phyloP scores from a whole-genome alignment of 139 green algal species.

The Pleodorina starrii region DNA sequence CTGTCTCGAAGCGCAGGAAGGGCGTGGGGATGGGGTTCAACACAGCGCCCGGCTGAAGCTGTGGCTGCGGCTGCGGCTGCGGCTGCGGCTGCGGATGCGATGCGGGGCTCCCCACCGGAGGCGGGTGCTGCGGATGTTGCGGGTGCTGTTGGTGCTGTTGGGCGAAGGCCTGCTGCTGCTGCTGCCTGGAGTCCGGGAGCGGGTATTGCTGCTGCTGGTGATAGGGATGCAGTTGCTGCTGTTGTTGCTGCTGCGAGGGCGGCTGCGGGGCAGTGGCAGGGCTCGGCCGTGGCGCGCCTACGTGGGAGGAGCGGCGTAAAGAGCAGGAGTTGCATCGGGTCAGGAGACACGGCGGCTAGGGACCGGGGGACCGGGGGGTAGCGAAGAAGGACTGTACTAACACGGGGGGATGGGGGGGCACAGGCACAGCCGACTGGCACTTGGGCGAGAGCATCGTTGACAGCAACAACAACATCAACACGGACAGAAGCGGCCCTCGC shows the following conservation, averaged over 20 bases:
- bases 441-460: neutral
- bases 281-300: too few species aligned
- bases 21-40: slow-evolving; percentile 35
- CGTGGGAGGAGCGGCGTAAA: too few species aligned
- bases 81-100: neutral
- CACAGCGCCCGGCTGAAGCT: neutral
- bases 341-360: too few species aligned
- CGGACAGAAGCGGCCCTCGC: neutral
- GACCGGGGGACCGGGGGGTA: too few species aligned
- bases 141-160: neutral
- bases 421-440: too few species aligned
- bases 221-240: neutral
- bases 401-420: too few species aligned
- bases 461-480: neutral
- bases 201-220: neutral
- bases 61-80: neutral
- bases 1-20: slow-evolving; percentile 48
- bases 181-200: neutral
- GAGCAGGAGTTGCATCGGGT: too few species aligned
- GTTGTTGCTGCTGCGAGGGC: neutral
- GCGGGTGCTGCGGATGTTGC: neutral
- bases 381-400: too few species aligned
- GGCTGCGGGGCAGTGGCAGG: too few species aligned
- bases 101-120: neutral
- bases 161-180: neutral